Evolutionary conservation across 164 flowering plant genomes (phyloP).

Genomic region (Tinospora cordifolia): DNA sequence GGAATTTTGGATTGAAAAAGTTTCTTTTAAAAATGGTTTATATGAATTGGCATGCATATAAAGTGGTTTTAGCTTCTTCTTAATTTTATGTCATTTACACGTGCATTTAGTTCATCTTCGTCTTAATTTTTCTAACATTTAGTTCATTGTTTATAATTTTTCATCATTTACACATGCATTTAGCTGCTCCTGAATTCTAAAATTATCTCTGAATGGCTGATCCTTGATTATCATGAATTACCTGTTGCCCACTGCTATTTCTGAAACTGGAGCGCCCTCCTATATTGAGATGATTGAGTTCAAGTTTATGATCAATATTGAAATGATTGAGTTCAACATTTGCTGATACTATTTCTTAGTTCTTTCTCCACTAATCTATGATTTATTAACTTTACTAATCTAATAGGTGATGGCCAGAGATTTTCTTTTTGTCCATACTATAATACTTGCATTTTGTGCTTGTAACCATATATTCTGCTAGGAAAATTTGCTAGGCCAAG

Average conservation of each 20-base stretch:
- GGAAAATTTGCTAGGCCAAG: constrained; percentile 52
- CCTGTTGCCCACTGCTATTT: not conserved
- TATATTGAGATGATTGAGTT: not conserved
- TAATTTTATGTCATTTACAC: no score
- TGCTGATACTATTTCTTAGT: not conserved
- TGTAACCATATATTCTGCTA: constrained; percentile 19
- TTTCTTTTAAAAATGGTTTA: no score
- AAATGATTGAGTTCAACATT: not conserved
- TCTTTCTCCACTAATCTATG: not conserved
- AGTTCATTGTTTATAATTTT: not conserved
- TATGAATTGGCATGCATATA: no score
- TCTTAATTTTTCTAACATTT: not conserved
- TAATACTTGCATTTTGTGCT: not conserved
- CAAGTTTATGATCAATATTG: not conserved
- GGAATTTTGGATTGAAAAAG: no score
- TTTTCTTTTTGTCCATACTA: not conserved
- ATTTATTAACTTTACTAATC: not conserved
- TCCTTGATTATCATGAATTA: not conserved
- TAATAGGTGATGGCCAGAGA: not conserved
- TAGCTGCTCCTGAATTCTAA: not conserved
- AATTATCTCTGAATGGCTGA: not conserved
- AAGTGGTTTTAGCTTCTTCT: no score
- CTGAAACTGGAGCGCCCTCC: not conserved
- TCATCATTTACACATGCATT: not conserved
- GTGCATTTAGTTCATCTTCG: no score